A percentile compares a stretch with the other conserved stretches of the same genome.
phyloP scores from a whole-genome alignment of 2,329 filamentous ascomycete genomes.

The Knufia petricola region DNA sequence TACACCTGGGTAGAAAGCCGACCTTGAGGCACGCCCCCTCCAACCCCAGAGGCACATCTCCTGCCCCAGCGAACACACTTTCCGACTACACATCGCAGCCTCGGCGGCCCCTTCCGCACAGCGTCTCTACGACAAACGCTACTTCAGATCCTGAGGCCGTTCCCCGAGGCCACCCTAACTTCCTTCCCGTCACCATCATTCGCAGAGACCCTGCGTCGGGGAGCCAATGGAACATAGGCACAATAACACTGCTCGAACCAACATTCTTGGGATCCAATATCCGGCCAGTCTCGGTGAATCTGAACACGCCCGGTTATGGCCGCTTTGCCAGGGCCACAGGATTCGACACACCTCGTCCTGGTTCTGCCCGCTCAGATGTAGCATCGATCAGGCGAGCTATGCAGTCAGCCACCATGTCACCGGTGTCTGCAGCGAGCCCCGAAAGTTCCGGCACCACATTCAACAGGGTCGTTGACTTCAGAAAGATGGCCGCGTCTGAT shows the following conservation, averaged over 20 bases:
- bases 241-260: constrained; percentile 38
- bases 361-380: constrained; percentile 1
- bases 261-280: constrained; percentile 11
- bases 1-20: neutral
- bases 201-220: constrained; percentile 62
- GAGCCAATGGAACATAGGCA: constrained; percentile 66
- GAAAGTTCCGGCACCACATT: neutral
- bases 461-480: constrained; percentile 6
- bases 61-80: neutral
- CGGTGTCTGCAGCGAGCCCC: neutral
- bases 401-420: constrained; percentile 3
- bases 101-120: neutral
- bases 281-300: constrained; percentile 41
- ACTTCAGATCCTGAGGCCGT: neutral
- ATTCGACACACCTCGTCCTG: neutral
- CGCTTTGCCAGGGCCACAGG: constrained; percentile 39
- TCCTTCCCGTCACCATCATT: constrained; percentile 48
- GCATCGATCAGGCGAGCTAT: constrained; percentile 7
- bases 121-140: no score
- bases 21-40: neutral
- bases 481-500: constrained; percentile 6
- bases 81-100: neutral
- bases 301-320: constrained; percentile 50
- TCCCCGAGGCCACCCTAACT: neutral
- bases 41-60: neutral